Conservation (phyloP, 805 yeast species). For the Isabelozyma heimii region DNA sequence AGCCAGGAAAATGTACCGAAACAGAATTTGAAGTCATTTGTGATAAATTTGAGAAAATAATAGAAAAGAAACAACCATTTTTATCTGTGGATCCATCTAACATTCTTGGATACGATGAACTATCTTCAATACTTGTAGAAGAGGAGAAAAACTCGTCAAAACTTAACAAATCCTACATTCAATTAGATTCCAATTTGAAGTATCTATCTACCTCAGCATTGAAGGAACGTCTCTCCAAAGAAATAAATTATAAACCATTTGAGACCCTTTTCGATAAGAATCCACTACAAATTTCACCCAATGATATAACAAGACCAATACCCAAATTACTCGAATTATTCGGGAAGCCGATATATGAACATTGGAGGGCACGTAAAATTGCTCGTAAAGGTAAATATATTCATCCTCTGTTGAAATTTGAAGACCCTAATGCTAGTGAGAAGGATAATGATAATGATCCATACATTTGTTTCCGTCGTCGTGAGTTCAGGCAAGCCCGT, state of each 20-base stretch:
- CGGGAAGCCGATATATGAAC: slow-evolving; percentile 70
- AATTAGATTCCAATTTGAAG: slow-evolving; percentile 26
- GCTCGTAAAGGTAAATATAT: slow-evolving; percentile 67
- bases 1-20: slow-evolving; percentile 53
- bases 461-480: slow-evolving; percentile 89
- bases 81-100: slow-evolving; percentile 80
- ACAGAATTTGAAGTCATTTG: slow-evolving; percentile 83
- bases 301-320: slow-evolving; percentile 41
- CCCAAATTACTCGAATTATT: slow-evolving; percentile 49
- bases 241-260: slow-evolving; percentile 54
- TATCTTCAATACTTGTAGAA: slow-evolving; percentile 48
- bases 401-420: slow-evolving; percentile 75
- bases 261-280: slow-evolving; percentile 56
- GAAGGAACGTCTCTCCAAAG: slow-evolving; percentile 54
- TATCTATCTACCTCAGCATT: slow-evolving; percentile 55
- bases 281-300: slow-evolving; percentile 16
- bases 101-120: slow-evolving; percentile 66
- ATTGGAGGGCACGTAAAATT: slow-evolving; percentile 78
- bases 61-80: slow-evolving; percentile 84
- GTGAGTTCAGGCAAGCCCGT: slow-evolving; percentile 93
- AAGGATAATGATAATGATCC: slow-evolving; percentile 90
- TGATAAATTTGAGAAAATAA: slow-evolving; percentile 68
- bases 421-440: slow-evolving; percentile 69
- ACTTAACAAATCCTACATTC: slow-evolving; percentile 21
- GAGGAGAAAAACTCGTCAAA: slow-evolving; percentile 27